Evolutionary conservation across 495 filamentous ascomycete genomes (phyloP), one percentile per base, ranked within the genome.

Genomic region (Lasiosphaeria miniovina): DNA sequence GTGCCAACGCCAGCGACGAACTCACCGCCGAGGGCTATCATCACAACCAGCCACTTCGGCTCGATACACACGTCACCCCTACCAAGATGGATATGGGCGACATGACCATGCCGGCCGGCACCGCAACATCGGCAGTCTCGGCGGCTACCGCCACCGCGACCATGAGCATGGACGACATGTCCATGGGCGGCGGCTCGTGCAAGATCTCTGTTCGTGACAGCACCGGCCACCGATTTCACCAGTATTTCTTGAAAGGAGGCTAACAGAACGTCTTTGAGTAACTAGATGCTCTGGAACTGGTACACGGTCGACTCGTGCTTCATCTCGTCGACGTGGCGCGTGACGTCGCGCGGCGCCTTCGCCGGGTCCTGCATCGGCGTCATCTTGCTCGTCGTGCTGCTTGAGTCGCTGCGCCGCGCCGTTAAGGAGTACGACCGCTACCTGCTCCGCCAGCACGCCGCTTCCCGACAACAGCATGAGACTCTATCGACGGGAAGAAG

Each of bases 251-350:
- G 15, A 15, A 17, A n/a, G 11, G 1, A 5, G 45, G 14, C 24
- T 55, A 2, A 55, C 53, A 24, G 4, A 14, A n/a, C 6, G 3
- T 5, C 15, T 43, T 9, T 40, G 2, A 4, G 4, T 32, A 4
- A 17, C 6, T 35, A 69, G 67, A 92, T 90, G 88, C 71, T 90
- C 3, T 90, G 87, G 88, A 90, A 92, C 65, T 90, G 88, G 88
- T 74, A 86, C 60, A 88, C 84, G 0, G 72, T 90, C 38, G 82
- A 89, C 69, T 66, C 85, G 1, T 92, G 87, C 80, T 90, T 92
- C 74, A 74, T 92, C 61, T 77, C 86, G 7, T 62, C 65, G 9
- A 72, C 77, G 9, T 92, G 88, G 88, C 86, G 86, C 56, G 79
- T 90, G 60, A 82, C 70, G 12, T 86, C 84, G 0, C 62, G 54